phyloP scores from a whole-genome alignment of 2,329 filamentous ascomycete species.

The Phyllosticta citribraziliensis region DNA sequence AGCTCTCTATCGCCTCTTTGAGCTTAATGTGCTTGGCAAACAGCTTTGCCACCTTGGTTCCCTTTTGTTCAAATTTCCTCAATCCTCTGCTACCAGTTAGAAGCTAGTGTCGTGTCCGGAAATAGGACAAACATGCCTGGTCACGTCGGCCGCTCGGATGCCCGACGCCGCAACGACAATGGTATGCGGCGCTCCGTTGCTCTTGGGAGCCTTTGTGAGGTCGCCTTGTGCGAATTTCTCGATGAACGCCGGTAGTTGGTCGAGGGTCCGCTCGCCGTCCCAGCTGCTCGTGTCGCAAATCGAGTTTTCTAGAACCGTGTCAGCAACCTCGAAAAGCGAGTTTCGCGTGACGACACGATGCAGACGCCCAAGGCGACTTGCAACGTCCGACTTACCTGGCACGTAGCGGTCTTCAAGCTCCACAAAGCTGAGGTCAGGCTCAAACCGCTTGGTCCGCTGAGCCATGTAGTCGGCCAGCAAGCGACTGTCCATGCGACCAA shows the following conservation, averaged over 20 bases:
- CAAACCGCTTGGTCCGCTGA: slow-evolving; percentile 67
- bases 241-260: slow-evolving; percentile 70
- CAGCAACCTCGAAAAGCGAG: not conserved
- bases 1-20: slow-evolving; percentile 69
- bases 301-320: slow-evolving; percentile 46
- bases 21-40: slow-evolving; percentile 99
- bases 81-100: slow-evolving; percentile 40
- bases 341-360: slow-evolving; percentile 6
- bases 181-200: slow-evolving; percentile 58
- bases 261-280: slow-evolving; percentile 53
- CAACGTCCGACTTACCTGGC: slow-evolving; percentile 48
- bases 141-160: slow-evolving; percentile 74
- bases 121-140: slow-evolving; percentile 42
- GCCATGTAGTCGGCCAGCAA: slow-evolving; percentile 79
- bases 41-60: slow-evolving; percentile 72
- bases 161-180: slow-evolving; percentile 80
- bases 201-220: slow-evolving; percentile 55
- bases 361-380: not conserved
- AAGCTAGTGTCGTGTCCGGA: slow-evolving; percentile 8
- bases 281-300: slow-evolving; percentile 76
- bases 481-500: slow-evolving; percentile 72
- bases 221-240: slow-evolving; percentile 53
- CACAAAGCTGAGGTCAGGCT: slow-evolving; percentile 68
- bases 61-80: slow-evolving; percentile 69
- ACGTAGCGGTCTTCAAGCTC: slow-evolving; percentile 78